These are phyloP conservation scores for Amoeboaphelidium protococcarum DNA, from an alignment of 371 early-diverging fungal species.

Conservation along the genomic window DNA sequence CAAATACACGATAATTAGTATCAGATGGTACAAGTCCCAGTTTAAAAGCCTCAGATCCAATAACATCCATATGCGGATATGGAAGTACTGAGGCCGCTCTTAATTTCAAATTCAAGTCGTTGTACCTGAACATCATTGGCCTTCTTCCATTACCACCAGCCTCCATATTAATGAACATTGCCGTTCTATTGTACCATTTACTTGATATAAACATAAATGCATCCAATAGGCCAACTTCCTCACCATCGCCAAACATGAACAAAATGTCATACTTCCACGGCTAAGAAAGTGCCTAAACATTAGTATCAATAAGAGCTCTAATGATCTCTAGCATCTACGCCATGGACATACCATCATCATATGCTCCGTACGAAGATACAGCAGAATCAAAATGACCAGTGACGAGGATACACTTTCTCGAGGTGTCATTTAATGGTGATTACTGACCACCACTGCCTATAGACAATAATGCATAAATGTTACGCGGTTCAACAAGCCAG, in stretches of 20 bases:
- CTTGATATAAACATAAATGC: slow-evolving; percentile 38
- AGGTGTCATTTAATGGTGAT: neutral
- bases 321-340: slow-evolving; percentile 31
- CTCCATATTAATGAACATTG: slow-evolving; percentile 50
- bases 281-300: slow-evolving; percentile 19
- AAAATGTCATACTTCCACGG: slow-evolving; percentile 31
- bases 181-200: slow-evolving; percentile 39
- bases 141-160: slow-evolving; percentile 29
- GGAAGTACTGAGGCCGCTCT: slow-evolving; percentile 15
- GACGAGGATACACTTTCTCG: slow-evolving; percentile 17
- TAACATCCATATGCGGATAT: slow-evolving; percentile 18
- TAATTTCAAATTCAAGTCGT: slow-evolving; percentile 20
- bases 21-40: slow-evolving; percentile 17
- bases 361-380: slow-evolving; percentile 47
- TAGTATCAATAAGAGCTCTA: slow-evolving; percentile 23
- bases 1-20: neutral
- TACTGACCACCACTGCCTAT: neutral
- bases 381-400: slow-evolving; percentile 37
- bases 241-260: slow-evolving; percentile 60
- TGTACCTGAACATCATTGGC: slow-evolving; percentile 32
- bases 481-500: neutral
- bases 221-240: slow-evolving; percentile 52
- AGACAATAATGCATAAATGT: neutral
- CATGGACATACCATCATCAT: slow-evolving; percentile 56
- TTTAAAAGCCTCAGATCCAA: slow-evolving; percentile 39